A percentile compares a stretch with the other conserved stretches of the same genome.
Evolutionary conservation across 2,329 filamentous ascomycete genomes (phyloP).

Genomic region (Hymenoscyphus albidus): DNA sequence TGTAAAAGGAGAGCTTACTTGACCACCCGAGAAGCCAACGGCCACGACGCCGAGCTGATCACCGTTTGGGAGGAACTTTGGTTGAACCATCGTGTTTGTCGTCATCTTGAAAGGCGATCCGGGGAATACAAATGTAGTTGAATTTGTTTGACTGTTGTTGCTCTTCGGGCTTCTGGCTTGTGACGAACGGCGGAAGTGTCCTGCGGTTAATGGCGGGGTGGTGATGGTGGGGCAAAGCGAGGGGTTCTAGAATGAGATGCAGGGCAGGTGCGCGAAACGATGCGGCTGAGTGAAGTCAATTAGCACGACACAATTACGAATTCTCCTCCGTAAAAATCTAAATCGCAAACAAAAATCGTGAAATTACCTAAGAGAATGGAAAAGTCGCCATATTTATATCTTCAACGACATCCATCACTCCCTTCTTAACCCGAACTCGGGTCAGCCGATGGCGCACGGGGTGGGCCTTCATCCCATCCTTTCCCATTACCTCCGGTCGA

Average conservation of each 20-base stretch:
- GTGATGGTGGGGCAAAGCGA: conserved; percentile 1
- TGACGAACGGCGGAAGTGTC: background rate
- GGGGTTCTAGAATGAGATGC: background rate
- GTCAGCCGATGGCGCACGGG: background rate
- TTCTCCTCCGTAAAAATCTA: background rate
- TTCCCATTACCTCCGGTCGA: conserved; percentile 4
- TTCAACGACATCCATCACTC: background rate
- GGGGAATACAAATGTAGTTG: too few relatives aligned
- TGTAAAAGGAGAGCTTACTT: conserved; percentile 54
- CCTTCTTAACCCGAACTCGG: background rate
- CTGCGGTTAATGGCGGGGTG: background rate
- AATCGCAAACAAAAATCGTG: background rate
- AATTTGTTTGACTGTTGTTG: background rate
- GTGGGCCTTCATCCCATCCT: background rate
- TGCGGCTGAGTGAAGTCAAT: background rate
- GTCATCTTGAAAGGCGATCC: conserved; percentile 26
- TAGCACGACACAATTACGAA: background rate
- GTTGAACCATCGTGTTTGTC: conserved; percentile 34
- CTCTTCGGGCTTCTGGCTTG: background rate
- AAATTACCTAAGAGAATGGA: background rate
- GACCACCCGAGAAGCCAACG: conserved; percentile 93
- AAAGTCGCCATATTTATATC: background rate
- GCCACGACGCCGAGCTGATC: conserved; percentile 87
- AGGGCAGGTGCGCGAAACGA: background rate
- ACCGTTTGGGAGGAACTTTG: conserved; percentile 73